These are phyloP conservation scores for Aspergillus pseudotamarii DNA, from an alignment of 2,329 filamentous ascomycete species.

Conservation along the genomic window DNA sequence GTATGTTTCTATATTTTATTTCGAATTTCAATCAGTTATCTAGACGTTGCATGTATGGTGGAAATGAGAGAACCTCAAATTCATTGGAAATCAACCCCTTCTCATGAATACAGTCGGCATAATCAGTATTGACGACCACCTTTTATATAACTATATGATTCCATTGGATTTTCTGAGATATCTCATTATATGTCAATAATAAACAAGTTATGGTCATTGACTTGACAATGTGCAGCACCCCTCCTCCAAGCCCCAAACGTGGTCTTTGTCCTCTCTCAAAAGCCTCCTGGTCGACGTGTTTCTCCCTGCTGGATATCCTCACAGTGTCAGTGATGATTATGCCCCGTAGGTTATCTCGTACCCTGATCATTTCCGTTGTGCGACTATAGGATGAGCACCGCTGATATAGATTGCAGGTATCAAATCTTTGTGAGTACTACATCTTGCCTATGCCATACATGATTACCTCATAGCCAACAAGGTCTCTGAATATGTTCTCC, in stretches of 20 bases:
- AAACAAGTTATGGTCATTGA: background rate
- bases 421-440: conserved; percentile 63
- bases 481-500: background rate
- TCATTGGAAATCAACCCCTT: background rate
- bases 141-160: background rate
- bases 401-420: conserved; percentile 53
- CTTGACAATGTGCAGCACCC: conserved; percentile 14
- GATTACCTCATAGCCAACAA: background rate
- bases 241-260: conserved; percentile 21
- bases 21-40: background rate
- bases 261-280: conserved; percentile 31
- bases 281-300: conserved; percentile 68
- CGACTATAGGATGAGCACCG: background rate
- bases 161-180: background rate
- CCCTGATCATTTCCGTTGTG: too few relatives aligned
- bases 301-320: conserved; percentile 82
- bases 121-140: background rate
- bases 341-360: conserved; percentile 56
- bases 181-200: background rate
- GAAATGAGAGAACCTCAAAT: background rate
- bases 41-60: background rate
- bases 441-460: background rate
- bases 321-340: conserved; percentile 85
- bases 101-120: background rate
- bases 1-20: conserved; percentile 27